Evolutionary conservation across 164 flowering plant genomes (phyloP), one percentile per base, ranked within the genome.

Genomic region (Echeveria elegans): DNA sequence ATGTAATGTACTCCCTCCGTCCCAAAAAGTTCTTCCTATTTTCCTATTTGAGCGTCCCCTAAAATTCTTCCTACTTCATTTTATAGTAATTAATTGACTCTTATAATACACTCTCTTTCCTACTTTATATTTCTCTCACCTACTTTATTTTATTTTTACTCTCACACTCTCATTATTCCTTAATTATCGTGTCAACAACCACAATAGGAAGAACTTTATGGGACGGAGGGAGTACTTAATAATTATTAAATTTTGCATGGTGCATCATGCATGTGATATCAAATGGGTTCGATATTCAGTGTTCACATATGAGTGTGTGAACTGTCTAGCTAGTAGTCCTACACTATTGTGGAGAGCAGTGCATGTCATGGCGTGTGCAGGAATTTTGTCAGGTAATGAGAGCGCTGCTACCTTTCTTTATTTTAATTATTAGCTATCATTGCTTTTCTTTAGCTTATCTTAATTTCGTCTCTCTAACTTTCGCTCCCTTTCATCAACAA

Each of bases 181-280:
- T n/a, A n/a, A n/a, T n/a, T n/a, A n/a, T n/a, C n/a, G n/a, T n/a
- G n/a, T n/a, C n/a, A n/a, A n/a, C n/a, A n/a, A n/a, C n/a, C n/a
- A n/a, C n/a, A n/a, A n/a, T n/a, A n/a, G n/a, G n/a, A n/a, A n/a
- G n/a, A n/a, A n/a, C n/a, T n/a, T n/a, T n/a, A n/a, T n/a, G n/a
- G n/a, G n/a, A n/a, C n/a, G 8, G 28, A 14, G 24, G 56, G 11
- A 16, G 3, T 43, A 43, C 41, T 16, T 43, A 11, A 12, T 43
- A 11, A 15, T 43, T 11, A 43, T n/a, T 11, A 11, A 43, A 43
- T 43, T 26, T 26, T 56, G 61, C 61, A 56, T 28, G 61, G 32
- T 56, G 61, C 61, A 56, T 56, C 34, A 52, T 56, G 61, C 61
- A 56, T 56, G 61, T 56, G 61, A 56, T 56, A 26, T 56, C 59